Base-by-base conservation (phyloP, 768 basidiomycete genomes). In the Ramaria rubella region DNA sequence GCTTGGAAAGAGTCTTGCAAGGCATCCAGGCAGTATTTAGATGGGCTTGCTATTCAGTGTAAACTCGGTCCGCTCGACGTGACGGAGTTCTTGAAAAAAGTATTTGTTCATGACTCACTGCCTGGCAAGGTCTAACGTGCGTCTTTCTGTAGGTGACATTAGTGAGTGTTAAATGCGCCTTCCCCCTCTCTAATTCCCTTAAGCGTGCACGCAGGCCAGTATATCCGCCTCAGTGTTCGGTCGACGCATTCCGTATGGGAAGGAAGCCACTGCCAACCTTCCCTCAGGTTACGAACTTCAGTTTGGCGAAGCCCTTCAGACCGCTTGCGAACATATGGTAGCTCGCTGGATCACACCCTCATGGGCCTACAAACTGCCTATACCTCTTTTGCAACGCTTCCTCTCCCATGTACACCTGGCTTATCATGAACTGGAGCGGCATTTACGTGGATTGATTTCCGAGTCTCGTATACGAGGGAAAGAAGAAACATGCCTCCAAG, bases 1-100 rank as follows among this genome's bases (percentile, higher is more conserved):
- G 77, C 77, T 4, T 80, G 79, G 79, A 62, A 65, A 15, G 77
- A 80, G 60, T 69, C 74, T 0, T 67, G 72, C 8, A 70, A 70
- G 30, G 64, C 76, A 1, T 57, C 72, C 7, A 61, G 72, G 24
- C 73, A 78, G 59, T 77, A 76, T 77, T 73, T 77, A 45, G 61
- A 65, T 14, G 63, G 72, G 19, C 61, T 79, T 6, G 73, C 75
- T 12, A 43, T 36, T 1, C 21, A 31, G 34, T 21, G 34, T 30
- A 7, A 24, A 2, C 31, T 29, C 55, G 43, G 43, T n/a, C 60
- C 31, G 50, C 50, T 23, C 34, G 46, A n/a, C 38, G 56, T 11
- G 52, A 68, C 9, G 64, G 67, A 60, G 63, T 69, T 31, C 53
- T 65, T 24, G 56, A 57, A 26, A 68, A 66, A 66, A 57, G 68